phyloP scores from a whole-genome alignment of 2,329 filamentous ascomycete genomes.

The Diaporthe longicolla region DNA sequence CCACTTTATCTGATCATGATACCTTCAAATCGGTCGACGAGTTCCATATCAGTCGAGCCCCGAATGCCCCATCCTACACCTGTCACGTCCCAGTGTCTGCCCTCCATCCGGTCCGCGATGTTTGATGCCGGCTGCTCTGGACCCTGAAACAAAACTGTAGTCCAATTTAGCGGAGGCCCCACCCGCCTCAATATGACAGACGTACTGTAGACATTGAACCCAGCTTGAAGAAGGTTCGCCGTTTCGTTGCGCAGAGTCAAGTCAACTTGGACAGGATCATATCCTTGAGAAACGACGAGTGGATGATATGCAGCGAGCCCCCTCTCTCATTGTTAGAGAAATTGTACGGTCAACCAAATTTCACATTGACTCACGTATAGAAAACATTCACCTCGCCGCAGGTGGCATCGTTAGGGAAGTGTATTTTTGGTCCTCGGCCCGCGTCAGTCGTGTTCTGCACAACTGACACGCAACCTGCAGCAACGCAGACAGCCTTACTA shows the following conservation, averaged over 20 bases:
- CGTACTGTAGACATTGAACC: conserved; percentile 22
- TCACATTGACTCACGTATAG: conserved; percentile 5
- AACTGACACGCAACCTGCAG: not conserved
- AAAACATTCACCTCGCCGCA: conserved; percentile 27
- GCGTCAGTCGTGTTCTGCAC: not conserved
- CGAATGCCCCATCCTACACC: conserved; percentile 16
- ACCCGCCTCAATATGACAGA: not conserved
- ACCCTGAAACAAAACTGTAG: not conserved
- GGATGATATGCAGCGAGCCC: conserved; percentile 22
- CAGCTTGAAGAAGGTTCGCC: not conserved
- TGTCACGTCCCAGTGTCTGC: conserved; percentile 9
- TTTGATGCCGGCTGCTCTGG: conserved; percentile 11
- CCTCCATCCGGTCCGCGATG: conserved; percentile 10
- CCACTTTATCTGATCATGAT: too few relatives aligned
- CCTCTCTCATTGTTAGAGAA: not conserved
- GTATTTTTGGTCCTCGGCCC: not conserved
- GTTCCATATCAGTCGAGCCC: not conserved
- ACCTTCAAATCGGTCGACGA: conserved; percentile 11
- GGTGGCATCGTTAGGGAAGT: not conserved
- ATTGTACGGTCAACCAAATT: not conserved
- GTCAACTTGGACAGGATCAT: not conserved
- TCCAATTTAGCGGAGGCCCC: not conserved
- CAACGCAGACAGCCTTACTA: not conserved
- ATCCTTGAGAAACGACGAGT: not conserved
- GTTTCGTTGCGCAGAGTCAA: conserved; percentile 2